Evolutionary conservation across 2,329 filamentous ascomycete genomes (phyloP), one percentile per base, ranked within the genome.

Genomic region (Sporothrix variecibatus): DNA sequence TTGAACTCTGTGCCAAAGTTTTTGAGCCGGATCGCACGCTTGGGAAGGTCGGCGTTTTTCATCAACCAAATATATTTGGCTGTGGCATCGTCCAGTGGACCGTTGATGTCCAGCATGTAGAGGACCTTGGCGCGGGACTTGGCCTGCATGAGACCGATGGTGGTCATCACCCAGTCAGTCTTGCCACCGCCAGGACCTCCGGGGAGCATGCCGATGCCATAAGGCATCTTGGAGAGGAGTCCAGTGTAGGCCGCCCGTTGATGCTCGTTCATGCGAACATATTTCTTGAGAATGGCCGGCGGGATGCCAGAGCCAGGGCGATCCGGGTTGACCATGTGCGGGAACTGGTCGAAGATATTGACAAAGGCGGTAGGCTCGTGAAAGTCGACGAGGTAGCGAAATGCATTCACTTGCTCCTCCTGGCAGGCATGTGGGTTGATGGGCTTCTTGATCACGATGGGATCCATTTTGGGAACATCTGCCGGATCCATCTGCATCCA

Each of bases 171-270:
- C 83, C 84, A 85, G 49, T 86, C 83, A 0, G 85, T 86, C 69
- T 87, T 87, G 0, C 85, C 85, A 0, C 84, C 82, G 0, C 85
- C 85, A 3, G 85, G 85, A 5, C 85, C 85, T 3, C 85, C 85
- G 7, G 85, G 85, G 0, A 86, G 78, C 67, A 87, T 82, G 38
- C 81, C 83, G 0, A 87, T 75, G 0, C 84, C 83, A n/a, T 83
- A 84, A 0, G 84, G 83, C 12, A 86, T 82, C 0, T 76, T 75
- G 1, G 75, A 74, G 0, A 86, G 78, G 0, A 86, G 78, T 0
- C 80, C 80, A 0, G 79, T 38, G 46, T 85, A 84, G 0, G 84
- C 84, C 0, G 76, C 71, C 0, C 75, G 76, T 43, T 86, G 85
- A n/a, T 86, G 81, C 0, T 74, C 43, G 28, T 86, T 82, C 67